These are phyloP conservation scores for Calonectria hongkongensis DNA, from an alignment of 2,329 filamentous ascomycete genomes.

Conservation along the genomic window DNA sequence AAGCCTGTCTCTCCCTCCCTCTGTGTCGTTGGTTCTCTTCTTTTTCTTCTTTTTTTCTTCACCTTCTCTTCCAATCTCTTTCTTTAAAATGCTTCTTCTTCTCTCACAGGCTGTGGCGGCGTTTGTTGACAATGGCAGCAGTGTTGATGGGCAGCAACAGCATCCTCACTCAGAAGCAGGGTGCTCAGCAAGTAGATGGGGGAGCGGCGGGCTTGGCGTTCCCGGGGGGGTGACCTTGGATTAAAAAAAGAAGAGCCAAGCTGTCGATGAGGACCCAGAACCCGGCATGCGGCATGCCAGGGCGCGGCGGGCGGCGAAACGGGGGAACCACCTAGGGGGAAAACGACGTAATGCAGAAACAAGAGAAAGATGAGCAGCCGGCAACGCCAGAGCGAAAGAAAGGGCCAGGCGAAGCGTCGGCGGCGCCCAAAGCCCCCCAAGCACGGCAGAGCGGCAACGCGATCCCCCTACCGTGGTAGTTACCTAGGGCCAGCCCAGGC, in stretches of 20 bases:
- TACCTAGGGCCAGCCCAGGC: constrained; percentile 21
- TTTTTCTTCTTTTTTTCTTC: neutral
- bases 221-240: constrained; percentile 28
- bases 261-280: constrained; percentile 22
- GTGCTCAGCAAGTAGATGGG: neutral
- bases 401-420: neutral
- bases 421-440: constrained; percentile 26
- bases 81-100: constrained; percentile 10
- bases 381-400: constrained; percentile 9
- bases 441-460: constrained; percentile 35
- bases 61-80: constrained; percentile 27
- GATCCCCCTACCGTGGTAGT: constrained; percentile 16
- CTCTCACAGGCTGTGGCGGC: neutral
- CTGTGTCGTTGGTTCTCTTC: neutral
- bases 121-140: neutral
- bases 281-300: constrained; percentile 35
- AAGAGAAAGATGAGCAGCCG: neutral
- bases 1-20: constrained; percentile 18
- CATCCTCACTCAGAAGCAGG: constrained; percentile 27
- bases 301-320: constrained; percentile 23
- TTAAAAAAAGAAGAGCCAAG: constrained; percentile 32
- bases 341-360: constrained; percentile 31
- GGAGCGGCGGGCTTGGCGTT: constrained; percentile 33
- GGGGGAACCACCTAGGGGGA: neutral
- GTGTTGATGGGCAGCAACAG: neutral